A percentile compares a stretch with the other conserved stretches of the same genome.
Conservation (phyloP, 805 yeast species). For the Wickerhamomyces hampshirensis region DNA sequence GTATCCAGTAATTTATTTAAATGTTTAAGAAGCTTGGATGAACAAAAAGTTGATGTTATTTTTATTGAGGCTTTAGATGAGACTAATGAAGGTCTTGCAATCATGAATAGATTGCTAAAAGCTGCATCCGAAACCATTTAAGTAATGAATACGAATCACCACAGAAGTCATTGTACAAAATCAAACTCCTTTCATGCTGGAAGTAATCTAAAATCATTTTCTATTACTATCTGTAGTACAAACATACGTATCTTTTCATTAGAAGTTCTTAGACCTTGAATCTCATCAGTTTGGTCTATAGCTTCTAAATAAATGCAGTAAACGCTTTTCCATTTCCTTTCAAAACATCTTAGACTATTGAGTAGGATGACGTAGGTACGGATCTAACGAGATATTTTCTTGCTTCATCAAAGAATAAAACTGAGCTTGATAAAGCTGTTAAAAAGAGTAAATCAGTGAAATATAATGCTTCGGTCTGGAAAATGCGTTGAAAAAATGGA, state of each 20-base stretch:
- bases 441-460: conserved; percentile 66
- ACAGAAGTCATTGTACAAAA: too few species aligned
- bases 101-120: conserved; percentile 85
- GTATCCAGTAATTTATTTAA: conserved; percentile 76
- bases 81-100: conserved; percentile 80
- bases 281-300: too few species aligned
- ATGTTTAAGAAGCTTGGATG: conserved; percentile 71
- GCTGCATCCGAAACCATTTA: conserved; percentile 61
- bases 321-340: too few species aligned
- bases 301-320: too few species aligned
- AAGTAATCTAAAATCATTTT: too few species aligned
- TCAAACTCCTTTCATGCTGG: too few species aligned
- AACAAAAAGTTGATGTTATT: conserved; percentile 54
- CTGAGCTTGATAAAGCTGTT: conserved; percentile 64
- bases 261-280: too few species aligned
- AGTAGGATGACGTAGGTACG: conserved; percentile 14
- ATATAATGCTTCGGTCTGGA: conserved; percentile 89
- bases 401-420: conserved; percentile 79
- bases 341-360: conserved; percentile 25
- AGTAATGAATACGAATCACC: background rate
- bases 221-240: too few species aligned
- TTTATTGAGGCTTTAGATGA: conserved; percentile 82
- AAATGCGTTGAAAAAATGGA: conserved; percentile 86
- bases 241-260: too few species aligned
- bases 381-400: conserved; percentile 45